Base-by-base conservation (phyloP, 139 green algal species). In the Tetradesmus lagerheimii region DNA sequence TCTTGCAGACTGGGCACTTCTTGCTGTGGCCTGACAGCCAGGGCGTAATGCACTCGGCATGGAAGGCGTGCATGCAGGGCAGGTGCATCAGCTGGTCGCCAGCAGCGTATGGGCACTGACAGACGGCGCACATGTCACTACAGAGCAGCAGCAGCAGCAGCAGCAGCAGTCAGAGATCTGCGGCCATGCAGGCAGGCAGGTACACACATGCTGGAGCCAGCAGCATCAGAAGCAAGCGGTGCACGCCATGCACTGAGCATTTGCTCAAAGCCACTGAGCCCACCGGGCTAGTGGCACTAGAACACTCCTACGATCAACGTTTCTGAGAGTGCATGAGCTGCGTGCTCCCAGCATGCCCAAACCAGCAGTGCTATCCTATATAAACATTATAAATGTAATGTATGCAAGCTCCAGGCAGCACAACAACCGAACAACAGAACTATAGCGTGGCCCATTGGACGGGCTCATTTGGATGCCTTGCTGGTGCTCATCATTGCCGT, bases 1-100 rank as follows among this genome's bases (percentile, higher is more conserved):
- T 94, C 90, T 94, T 93, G 91, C 91, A 94, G 64, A 93, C 81
- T 16, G 93, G 93, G 90, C 93, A 95, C 11, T 80, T 83, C 23
- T 83, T 85, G 50, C 57, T 39, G 25, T 81, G 80, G 12, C 93
- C 93, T 53, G 93, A 80, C 83, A 95, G 89, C 93, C 93, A 95
- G 25, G 91, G 91, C 37, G 87, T 90, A 6, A 95, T 62, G 78
- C 93, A 95, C 9, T 66, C 71, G 0, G 38, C 57, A 45, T 93
- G 90, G 81, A 92, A 95, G 62, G 90, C 88, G 71, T 95, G 93
- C 27, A 93, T 67, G 82, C 93, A 95, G 6, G 93, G 93, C 80
- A 95, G 88, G 64, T 91, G 92, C 57, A 91, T 64, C n/a, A 94
- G 45, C 29, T 74, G 41, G 8, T 66, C 41, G 0, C 85, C 91